Percentiles rank a stretch among this genome's conserved stretches.
These are phyloP conservation scores for Cercis canadensis DNA, from an alignment of 306 rosid genomes.

Conservation along the genomic window DNA sequence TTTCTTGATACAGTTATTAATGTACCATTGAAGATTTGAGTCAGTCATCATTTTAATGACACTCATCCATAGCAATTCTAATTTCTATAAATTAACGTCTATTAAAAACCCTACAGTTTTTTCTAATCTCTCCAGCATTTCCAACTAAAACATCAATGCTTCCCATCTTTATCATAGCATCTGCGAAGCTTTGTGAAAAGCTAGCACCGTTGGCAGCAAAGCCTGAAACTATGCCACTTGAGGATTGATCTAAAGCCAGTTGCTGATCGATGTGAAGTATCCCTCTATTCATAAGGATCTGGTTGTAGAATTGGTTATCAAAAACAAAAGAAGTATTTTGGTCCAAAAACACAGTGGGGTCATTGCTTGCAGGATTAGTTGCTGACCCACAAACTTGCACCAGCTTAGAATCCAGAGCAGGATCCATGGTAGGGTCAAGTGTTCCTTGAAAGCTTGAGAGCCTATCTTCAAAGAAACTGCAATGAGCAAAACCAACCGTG, in stretches of 20 bases:
- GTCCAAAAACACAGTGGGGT: constrained; percentile 51
- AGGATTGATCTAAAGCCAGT: constrained; percentile 41
- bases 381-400: constrained; percentile 23
- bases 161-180: constrained; percentile 56
- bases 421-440: constrained; percentile 55
- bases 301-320: constrained; percentile 50
- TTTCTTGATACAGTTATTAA: too few relatives aligned
- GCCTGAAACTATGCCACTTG: constrained; percentile 33
- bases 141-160: constrained; percentile 46
- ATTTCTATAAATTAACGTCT: not conserved
- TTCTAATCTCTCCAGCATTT: constrained; percentile 51
- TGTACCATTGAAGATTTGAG: too few relatives aligned
- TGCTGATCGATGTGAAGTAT: constrained; percentile 57
- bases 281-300: constrained; percentile 45
- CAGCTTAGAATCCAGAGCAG: constrained; percentile 37
- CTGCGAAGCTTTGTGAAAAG: constrained; percentile 45
- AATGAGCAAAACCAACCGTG: constrained; percentile 55
- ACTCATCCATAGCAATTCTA: too few relatives aligned
- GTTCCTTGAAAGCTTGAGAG: constrained; percentile 33
- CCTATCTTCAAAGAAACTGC: constrained; percentile 47
- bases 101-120: constrained; percentile 59
- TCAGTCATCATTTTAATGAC: too few relatives aligned
- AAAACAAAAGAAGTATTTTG: constrained; percentile 49
- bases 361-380: not conserved
- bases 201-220: constrained; percentile 32